Base-by-base conservation (phyloP, 2,329 filamentous ascomycete species). In the Lasiodiplodia citricola region DNA sequence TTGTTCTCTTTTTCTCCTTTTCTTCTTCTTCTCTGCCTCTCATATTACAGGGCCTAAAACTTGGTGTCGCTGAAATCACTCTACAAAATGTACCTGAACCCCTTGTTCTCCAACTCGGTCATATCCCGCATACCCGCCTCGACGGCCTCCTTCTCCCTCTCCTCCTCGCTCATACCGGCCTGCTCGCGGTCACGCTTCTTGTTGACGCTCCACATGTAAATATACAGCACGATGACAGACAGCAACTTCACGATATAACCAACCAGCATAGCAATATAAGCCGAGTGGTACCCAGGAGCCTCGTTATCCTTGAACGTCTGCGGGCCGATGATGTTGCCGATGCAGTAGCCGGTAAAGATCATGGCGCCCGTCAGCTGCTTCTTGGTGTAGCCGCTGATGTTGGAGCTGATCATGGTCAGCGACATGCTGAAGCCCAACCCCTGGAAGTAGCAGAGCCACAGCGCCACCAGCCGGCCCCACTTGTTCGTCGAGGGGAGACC, bases 381-480 rank as follows among this genome's bases (percentile, higher is more conserved):
- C 78, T 87, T 88, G 2, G 85, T 87, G 60, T 83, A 86, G 0
- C 86, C 85, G 0, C 83, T 85, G 16, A 87, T 78, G 72, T 88
- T 88, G 13, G 80, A 83, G 69, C 80, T 83, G 35, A 87, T 80
- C 74, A 87, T 85, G 0, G 84, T 87, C 69, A 87, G 74, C 67
- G 80, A 83, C 79, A 87, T 83, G 54, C 81, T 84, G 72, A 87
- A 87, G 1, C 85, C 84, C 7, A 87, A 71, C 0, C 84, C 84
- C 71, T 86, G 84, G 73, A 87, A 87, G 71, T 83, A 87, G 70
- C 84, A 87, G 16, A 89, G 78, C 86, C 86, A 88, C 4, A 88
- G 80, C 0, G 83, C 86, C 4, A 88, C 86, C 1, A 88, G 77
- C 2, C 86, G 80, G 14, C 85, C 86, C 86, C 86, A 88, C 78